Evolutionary conservation across 495 filamentous ascomycete genomes (phyloP), one percentile per base, ranked within the genome.

Genomic region (Umbilicaria muhlenbergii): DNA sequence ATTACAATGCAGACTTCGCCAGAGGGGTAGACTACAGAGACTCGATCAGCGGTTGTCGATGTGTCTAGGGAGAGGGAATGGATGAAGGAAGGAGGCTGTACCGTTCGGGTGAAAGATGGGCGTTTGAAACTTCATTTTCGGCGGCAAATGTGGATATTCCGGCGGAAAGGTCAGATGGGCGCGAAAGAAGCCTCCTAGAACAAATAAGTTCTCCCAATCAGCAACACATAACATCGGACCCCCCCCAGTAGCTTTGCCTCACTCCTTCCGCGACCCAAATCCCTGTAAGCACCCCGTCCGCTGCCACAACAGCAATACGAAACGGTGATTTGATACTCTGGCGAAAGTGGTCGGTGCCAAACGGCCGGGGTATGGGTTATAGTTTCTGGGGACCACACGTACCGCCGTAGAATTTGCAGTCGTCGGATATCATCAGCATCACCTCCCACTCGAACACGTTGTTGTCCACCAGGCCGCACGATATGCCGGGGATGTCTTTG

Each of bases 361-460:
- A 32, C 33, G 21, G 43, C 12, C 16, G 34, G 39, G 42, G 31
- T 34, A 35, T 33, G 13, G 38, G 32, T 37, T 21, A 41, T 19
- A 46, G 7, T 36, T 32, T 24, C 16, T 12, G 36, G 34, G 17
- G 32, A 41, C 57, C 28, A 5, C 2, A 64, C 78, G 65, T 58
- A 79, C 80, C 91, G 51, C 89, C 92, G 55, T 96, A 98, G 55
- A 85, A 80, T 61, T 92, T 89, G 62, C 85, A 89, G 52, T 98
- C 91, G 55, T 98, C 91, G 28, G 73, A 83, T 53, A 98, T 91
- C 91, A 98, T 98, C 32, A 98, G 74, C 82, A 94, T 94, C 13
- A 98, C 86, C 60, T 96, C 89, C 91, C 91, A 98, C 67, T 95
- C 82, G 50, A 94, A 95, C n/a, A 96, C 80, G 57, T 93, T 95